Conservation (phyloP, 1,284 basidiomycete genomes). For the Leucoagaricus sp. region DNA sequence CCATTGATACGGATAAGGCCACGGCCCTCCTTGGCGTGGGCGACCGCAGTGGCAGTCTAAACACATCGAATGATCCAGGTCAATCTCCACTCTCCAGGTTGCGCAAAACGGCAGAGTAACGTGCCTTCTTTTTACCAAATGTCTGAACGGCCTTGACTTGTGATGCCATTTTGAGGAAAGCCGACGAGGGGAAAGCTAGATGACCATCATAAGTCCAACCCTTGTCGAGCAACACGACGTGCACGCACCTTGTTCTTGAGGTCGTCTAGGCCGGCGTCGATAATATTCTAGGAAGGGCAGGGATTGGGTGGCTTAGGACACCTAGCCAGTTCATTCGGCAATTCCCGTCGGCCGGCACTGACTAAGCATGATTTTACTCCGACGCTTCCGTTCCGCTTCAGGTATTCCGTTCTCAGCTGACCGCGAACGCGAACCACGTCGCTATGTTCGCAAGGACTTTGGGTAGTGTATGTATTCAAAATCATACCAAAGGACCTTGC, state of each 20-base stretch:
- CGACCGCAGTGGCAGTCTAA: constrained; percentile 95
- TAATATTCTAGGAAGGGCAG: constrained; percentile 27
- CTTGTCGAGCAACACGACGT: constrained; percentile 6
- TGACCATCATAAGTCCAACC: background rate
- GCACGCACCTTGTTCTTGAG: constrained; percentile 42
- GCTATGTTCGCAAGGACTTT: constrained; percentile 24
- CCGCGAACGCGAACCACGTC: background rate
- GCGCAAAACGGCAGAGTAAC: constrained; percentile 26
- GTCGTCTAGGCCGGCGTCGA: constrained; percentile 42
- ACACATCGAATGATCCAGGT: constrained; percentile 10
- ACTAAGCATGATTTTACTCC: constrained; percentile 13
- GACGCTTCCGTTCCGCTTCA: constrained; percentile 5
- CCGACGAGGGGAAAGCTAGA: constrained; percentile 21
- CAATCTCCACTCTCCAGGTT: constrained; percentile 16
- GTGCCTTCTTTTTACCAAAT: constrained; percentile 98
- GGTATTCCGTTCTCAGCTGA: constrained; percentile 12
- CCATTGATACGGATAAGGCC: constrained; percentile 98
- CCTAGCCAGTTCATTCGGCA: constrained; percentile 41
- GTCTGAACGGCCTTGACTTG: constrained; percentile 90
- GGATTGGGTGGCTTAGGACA: constrained; percentile 37
- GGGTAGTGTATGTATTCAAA: constrained; percentile 20
- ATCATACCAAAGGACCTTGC: background rate
- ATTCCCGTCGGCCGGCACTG: constrained; percentile 28
- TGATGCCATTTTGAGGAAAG: constrained; percentile 62
- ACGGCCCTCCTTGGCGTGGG: constrained; percentile 95